Base-by-base conservation (phyloP, 2,329 filamentous ascomycete genomes). In the Colletotrichum coccodes region DNA sequence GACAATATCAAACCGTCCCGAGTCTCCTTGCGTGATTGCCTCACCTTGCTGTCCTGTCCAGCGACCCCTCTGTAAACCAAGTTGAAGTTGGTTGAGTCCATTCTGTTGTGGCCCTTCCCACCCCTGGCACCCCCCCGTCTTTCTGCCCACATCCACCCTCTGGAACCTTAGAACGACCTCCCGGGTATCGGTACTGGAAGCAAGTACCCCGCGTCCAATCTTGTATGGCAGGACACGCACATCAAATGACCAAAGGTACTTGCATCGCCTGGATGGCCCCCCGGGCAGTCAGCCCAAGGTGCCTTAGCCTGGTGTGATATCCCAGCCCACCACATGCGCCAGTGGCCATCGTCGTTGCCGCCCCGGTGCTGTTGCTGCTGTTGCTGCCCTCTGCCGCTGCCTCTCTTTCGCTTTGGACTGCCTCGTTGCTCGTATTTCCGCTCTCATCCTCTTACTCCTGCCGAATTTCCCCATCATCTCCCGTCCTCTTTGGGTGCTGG, bases 251-350 rank as follows among this genome's bases (percentile, higher is more conserved):
- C 3, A 1, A 11, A 32, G 28, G 26, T 57, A 57, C 53, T 32
- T 57, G 36, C 3, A 30, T 12, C 16, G n/a, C 47, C 47, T 32
- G 28, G 28, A 16, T 38, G 30, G 30, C n/a, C n/a, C 50, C 30
- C 14, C 5, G 26, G 47, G 47, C 47, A 46, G 44, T 46, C 44
- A 46, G 44, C 42, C 23, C 21, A 5, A 23, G n/a, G 21, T 23
- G 42, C 21, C 42, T 46, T 46, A n/a, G 42, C 46, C 6, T 18
- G 46, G 26, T 49, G 46, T 16, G 44, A 47, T 40, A 44, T 34
- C 38, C 54, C n/a, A 58, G 54, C 28, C 54, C 28, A 32, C 57
- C 44, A 60, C 57, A 60, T 49, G 57, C 30, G 3, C 30, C 56
- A 36, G 56, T 59, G 42, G 36, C 56, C 56, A 46, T 46, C 42